phyloP scores from a whole-genome alignment of 805 yeast genomes.

The Lipomyces yamadae region DNA sequence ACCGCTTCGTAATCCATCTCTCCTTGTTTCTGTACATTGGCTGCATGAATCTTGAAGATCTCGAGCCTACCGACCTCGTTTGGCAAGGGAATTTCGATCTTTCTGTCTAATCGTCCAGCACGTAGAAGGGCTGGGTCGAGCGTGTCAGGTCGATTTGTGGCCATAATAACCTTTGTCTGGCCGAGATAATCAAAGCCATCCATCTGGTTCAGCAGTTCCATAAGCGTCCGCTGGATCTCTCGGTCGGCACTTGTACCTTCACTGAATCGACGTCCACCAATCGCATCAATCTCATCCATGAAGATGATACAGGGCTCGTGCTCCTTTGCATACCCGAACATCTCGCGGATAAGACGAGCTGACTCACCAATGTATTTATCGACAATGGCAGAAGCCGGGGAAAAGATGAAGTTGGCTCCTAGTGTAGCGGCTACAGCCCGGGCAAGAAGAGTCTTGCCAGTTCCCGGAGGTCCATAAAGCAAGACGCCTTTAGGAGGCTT shows the following conservation, averaged over 20 bases:
- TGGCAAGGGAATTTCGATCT: constrained; percentile 93
- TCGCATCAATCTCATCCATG: constrained; percentile 99
- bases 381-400: constrained; percentile 98
- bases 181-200: constrained; percentile 97
- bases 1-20: constrained; percentile 90
- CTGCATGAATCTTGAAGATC: constrained; percentile 89
- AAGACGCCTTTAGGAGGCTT: constrained; percentile 99
- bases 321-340: constrained; percentile 97
- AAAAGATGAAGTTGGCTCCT: constrained; percentile 95
- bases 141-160: constrained; percentile 98
- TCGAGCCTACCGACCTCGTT: constrained; percentile 95
- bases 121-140: constrained; percentile 95
- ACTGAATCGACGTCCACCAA: constrained; percentile 96
- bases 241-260: constrained; percentile 99
- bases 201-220: constrained; percentile 97
- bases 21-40: constrained; percentile 84
- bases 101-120: constrained; percentile 97
- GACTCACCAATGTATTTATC: constrained; percentile 98
- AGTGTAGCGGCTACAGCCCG: constrained; percentile 98
- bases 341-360: constrained; percentile 93
- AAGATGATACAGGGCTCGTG: constrained; percentile 98
- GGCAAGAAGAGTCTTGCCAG: constrained; percentile 94
- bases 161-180: constrained; percentile 97
- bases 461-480: constrained; percentile 98
- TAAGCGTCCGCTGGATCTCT: constrained; percentile 95